phyloP scores from a whole-genome alignment of 2,329 filamentous ascomycete species.

The Ascochyta lentis region DNA sequence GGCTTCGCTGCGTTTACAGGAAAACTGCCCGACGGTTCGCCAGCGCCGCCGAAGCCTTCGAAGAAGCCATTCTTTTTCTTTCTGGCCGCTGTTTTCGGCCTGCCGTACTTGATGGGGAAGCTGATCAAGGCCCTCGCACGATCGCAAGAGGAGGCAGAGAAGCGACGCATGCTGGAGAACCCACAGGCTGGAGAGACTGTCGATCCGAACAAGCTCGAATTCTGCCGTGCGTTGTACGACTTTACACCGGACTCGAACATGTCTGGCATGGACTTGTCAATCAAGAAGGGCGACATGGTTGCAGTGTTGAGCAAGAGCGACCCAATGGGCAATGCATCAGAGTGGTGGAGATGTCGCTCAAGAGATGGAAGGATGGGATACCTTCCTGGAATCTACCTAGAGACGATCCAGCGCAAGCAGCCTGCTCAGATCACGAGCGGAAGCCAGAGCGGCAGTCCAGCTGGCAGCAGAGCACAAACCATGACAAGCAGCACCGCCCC shows the following conservation, averaged over 20 bases:
- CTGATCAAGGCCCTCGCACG: constrained; percentile 85
- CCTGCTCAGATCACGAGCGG: constrained; percentile 55
- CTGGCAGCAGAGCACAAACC: constrained; percentile 61
- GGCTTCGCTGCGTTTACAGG: constrained; percentile 91
- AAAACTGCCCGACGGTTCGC: constrained; percentile 70
- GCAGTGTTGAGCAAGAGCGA: constrained; percentile 93
- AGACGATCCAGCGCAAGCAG: constrained; percentile 69
- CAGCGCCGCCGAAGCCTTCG: constrained; percentile 73
- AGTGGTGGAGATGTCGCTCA: constrained; percentile 97
- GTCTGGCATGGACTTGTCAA: constrained; percentile 83
- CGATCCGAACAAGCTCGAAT: constrained; percentile 91
- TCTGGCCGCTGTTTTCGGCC: constrained; percentile 88
- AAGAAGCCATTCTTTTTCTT: constrained; percentile 98
- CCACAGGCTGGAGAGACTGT: constrained; percentile 61
- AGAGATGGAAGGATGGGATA: constrained; percentile 91
- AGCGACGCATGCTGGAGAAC: constrained; percentile 61
- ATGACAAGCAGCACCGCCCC: constrained; percentile 57
- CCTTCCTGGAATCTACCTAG: constrained; percentile 87
- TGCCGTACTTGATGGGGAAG: constrained; percentile 97
- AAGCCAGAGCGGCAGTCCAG: constrained; percentile 50
- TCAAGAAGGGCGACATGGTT: constrained; percentile 94
- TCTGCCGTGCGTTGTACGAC: constrained; percentile 93
- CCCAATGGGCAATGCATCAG: constrained; percentile 86
- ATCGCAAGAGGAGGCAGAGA: constrained; percentile 83
- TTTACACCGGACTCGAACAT: constrained; percentile 79